Evolutionary conservation across 1,139 yeast genomes (phyloP).

Genomic region (Meyerozyma carpophila): DNA sequence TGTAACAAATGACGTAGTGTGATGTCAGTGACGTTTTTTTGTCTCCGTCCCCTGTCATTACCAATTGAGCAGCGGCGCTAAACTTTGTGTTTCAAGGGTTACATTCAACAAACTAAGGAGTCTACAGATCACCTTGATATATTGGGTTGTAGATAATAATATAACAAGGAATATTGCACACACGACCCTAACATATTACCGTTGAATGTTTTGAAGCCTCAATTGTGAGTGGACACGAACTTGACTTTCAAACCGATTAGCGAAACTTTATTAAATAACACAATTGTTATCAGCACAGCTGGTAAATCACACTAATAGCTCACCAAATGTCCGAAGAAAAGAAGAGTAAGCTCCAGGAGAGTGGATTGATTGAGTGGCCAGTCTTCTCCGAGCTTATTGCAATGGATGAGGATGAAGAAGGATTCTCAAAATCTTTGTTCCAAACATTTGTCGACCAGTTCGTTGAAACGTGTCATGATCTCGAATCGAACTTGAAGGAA

Average conservation of each 20-base stretch:
- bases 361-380: constrained; percentile 80
- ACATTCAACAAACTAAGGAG: not conserved
- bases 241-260: not conserved
- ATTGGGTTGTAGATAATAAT: not conserved
- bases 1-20: constrained; percentile 1
- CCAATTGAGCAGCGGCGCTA: not conserved
- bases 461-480: constrained; percentile 66
- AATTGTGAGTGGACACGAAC: not conserved
- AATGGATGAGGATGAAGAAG: constrained; percentile 93
- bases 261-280: not conserved
- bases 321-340: constrained; percentile 29
- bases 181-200: not conserved
- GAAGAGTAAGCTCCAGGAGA: constrained; percentile 33
- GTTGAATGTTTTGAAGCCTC: not conserved
- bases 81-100: not conserved
- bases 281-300: not conserved
- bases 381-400: constrained; percentile 84
- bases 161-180: not conserved
- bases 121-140: no score
- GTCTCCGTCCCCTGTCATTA: not conserved
- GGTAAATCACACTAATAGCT: not conserved
- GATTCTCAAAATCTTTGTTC: constrained; percentile 72
- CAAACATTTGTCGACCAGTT: constrained; percentile 89
- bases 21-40: not conserved
- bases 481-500: constrained; percentile 49